Conservation (phyloP, 2,329 filamentous ascomycete species). For the Byssoonygena ceratinophila region DNA sequence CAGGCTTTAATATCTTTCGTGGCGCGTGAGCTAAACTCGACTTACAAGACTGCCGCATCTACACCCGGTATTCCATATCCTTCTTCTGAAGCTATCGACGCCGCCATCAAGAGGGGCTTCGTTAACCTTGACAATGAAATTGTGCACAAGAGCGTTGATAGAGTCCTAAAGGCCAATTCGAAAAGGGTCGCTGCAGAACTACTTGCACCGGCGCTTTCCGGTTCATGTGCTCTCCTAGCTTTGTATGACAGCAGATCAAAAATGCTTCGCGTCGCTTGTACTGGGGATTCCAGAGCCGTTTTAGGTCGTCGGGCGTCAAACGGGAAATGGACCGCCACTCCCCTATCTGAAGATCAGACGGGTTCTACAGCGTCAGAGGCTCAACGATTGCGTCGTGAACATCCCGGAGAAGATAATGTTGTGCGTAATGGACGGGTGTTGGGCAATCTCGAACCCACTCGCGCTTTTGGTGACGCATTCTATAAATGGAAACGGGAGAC, state of each 20-base stretch:
- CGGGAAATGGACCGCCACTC: conserved; percentile 86
- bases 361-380: conserved; percentile 79
- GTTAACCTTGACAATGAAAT: conserved; percentile 85
- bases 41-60: conserved; percentile 63
- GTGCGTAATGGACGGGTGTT: conserved; percentile 82
- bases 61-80: conserved; percentile 53
- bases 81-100: conserved; percentile 68
- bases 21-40: conserved; percentile 80
- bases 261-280: conserved; percentile 84
- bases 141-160: conserved; percentile 81
- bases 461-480: conserved; percentile 89
- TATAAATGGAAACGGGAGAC: conserved; percentile 93
- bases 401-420: conserved; percentile 81
- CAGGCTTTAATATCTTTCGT: conserved; percentile 89
- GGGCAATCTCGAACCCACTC: conserved; percentile 80
- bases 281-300: conserved; percentile 90
- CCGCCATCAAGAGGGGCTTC: conserved; percentile 88
- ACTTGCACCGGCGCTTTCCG: conserved; percentile 82
- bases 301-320: conserved; percentile 65
- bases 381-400: conserved; percentile 68
- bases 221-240: conserved; percentile 90
- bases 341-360: conserved; percentile 87
- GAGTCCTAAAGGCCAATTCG: conserved; percentile 77
- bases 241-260: conserved; percentile 89
- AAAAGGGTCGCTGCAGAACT: conserved; percentile 86